Base-by-base conservation (phyloP, 768 basidiomycete genomes). In the Trametes villosa region DNA sequence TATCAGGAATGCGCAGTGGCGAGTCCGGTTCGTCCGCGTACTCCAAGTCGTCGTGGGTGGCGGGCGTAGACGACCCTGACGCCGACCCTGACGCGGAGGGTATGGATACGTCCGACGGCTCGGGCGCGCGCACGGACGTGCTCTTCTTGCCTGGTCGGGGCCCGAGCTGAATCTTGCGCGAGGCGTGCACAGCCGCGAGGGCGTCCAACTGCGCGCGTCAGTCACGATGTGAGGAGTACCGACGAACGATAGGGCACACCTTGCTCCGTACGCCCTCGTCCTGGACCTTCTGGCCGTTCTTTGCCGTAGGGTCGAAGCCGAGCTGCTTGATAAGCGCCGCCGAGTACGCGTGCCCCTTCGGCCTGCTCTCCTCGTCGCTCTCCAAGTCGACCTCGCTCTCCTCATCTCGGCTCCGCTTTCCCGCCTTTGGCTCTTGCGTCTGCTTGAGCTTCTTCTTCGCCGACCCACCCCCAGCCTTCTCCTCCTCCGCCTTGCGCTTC, bases 301-400 rank as follows among this genome's bases (percentile, higher is more conserved):
- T 87, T 9, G 78, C 68, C 2, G 85, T 83, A 26, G 92, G 92
- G 73, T 94, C 90, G 60, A 94, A 94, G 2, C 92, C 92, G 3
- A 94, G 77, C 5, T 82, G 78, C 68, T 87, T 87, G 68, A 94
- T 84, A 24, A 89, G 72, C 50, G 78, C 77, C 0, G 87, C 85
- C 38, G 87, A 86, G 71, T 88, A 94, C 2, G 83, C 81, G 45
- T 73, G 77, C 68, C 80, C 84, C 49, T 65, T 65, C 44, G 53
- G 41, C 33, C 66, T 64, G 17, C 44, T 57, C 2, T 40, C 62
- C 31, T 73, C 60, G 33, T 58, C 52, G 48, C 60, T 61, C 31
- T 68, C 69, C 9, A 64, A 60, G 31, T 60, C 63, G 24, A 64
- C 66, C 15, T 45, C 44, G 3, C 6, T 65, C n/a, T 50, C 2